Evolutionary conservation across 108 stramenopile species (phyloP).

Genomic region (Nannochloropsis salina): DNA sequence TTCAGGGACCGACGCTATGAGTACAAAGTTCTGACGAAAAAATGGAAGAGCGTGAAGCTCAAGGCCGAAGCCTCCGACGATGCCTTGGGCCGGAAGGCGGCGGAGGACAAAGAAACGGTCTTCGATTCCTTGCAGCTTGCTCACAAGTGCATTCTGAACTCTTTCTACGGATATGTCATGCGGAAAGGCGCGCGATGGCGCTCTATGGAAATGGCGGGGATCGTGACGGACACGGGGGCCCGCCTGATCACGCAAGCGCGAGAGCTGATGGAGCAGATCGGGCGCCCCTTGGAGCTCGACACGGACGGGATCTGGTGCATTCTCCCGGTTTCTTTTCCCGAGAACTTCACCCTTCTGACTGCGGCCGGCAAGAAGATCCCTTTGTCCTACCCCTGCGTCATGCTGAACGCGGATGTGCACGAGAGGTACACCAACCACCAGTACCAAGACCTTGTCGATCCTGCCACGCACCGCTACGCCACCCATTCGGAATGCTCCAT

Average conservation of each 20-base stretch:
- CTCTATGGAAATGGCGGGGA: slow-evolving; percentile 99
- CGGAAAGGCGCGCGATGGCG: slow-evolving; percentile 99
- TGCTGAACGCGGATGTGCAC: slow-evolving; percentile 98
- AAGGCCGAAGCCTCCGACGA: slow-evolving; percentile 73
- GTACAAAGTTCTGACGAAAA: slow-evolving; percentile 92
- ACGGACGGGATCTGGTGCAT: slow-evolving; percentile 99
- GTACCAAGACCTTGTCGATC: slow-evolving; percentile 83
- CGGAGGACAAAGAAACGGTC: slow-evolving; percentile 79
- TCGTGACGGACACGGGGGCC: slow-evolving; percentile 97
- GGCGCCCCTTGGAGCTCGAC: slow-evolving; percentile 95
- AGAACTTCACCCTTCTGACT: slow-evolving; percentile 66
- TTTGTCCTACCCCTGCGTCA: slow-evolving; percentile 85
- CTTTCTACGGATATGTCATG: slow-evolving; percentile 99
- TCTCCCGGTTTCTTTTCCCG: slow-evolving; percentile 90
- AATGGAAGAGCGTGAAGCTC: slow-evolving; percentile 67
- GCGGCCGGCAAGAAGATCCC: slow-evolving; percentile 73
- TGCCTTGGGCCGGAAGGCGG: slow-evolving; percentile 75
- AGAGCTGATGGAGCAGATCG: slow-evolving; percentile 87
- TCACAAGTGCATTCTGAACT: slow-evolving; percentile 97
- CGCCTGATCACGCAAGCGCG: slow-evolving; percentile 94
- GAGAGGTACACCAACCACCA: slow-evolving; percentile 94
- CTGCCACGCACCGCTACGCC: slow-evolving; percentile 70
- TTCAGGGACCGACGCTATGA: slow-evolving; percentile 98
- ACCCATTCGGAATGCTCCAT: slow-evolving; percentile 92
- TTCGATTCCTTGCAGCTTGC: slow-evolving; percentile 98